Conservation (phyloP, 805 yeast species). For the Schwanniomyces yamadae region DNA sequence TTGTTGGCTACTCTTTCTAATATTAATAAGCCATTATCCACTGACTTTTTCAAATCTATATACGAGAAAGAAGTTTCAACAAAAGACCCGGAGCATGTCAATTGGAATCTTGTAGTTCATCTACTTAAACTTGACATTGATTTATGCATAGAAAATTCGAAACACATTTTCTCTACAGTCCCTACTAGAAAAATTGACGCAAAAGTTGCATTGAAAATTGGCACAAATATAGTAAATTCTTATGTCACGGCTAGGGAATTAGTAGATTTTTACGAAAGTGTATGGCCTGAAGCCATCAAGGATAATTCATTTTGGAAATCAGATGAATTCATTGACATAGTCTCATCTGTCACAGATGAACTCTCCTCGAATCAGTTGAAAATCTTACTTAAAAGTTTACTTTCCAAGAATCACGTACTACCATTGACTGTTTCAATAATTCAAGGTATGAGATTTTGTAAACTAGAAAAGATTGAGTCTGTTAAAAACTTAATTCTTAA, state of each 20-base stretch:
- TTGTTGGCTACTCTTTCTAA: slow-evolving; percentile 48
- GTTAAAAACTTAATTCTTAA: slow-evolving; percentile 10
- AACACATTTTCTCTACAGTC: slow-evolving; percentile 23
- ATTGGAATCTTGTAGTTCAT: slow-evolving; percentile 48
- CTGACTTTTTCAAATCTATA: slow-evolving; percentile 45
- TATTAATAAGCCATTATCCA: slow-evolving; percentile 53
- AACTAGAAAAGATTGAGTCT: slow-evolving; percentile 16
- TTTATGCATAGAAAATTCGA: slow-evolving; percentile 49
- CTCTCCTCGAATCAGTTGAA: slow-evolving; percentile 48
- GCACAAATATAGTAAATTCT: slow-evolving; percentile 41
- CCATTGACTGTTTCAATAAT: slow-evolving; percentile 17
- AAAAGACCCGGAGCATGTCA: slow-evolving; percentile 16
- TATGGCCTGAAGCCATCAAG: slow-evolving; percentile 40
- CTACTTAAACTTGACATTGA: slow-evolving; percentile 57
- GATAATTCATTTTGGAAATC: slow-evolving; percentile 22
- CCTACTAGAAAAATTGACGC: slow-evolving; percentile 4
- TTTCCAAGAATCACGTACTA: slow-evolving; percentile 2
- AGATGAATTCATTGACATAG: slow-evolving; percentile 27
- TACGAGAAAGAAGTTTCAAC: slow-evolving; percentile 29
- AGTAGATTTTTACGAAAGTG: slow-evolving; percentile 40
- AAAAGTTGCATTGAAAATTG: slow-evolving; percentile 12
- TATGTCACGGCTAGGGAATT: slow-evolving; percentile 60
- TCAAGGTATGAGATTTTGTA: slow-evolving; percentile 43
- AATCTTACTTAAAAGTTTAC: slow-evolving; percentile 6
- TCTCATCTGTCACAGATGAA: slow-evolving; percentile 41